Evolutionary conservation across 139 green algal species (phyloP).

Genomic region (Micractinium conductrix): DNA sequence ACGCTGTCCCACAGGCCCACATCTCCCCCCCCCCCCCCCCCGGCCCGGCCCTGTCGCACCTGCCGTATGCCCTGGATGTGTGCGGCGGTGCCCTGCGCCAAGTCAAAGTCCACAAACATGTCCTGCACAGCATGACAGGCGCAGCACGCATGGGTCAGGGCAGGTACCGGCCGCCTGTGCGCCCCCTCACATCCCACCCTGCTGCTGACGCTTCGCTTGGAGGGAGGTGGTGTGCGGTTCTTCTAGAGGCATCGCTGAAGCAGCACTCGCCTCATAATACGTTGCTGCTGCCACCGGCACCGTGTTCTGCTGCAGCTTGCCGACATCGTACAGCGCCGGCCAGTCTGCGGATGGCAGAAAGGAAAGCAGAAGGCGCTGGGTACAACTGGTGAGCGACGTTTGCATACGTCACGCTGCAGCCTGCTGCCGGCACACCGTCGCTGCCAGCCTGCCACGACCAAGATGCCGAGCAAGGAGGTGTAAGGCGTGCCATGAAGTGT

Average conservation of each 20-base stretch:
- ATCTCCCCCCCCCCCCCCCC: not conserved
- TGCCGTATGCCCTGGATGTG: slow-evolving; percentile 68
- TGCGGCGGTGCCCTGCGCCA: slow-evolving; percentile 73
- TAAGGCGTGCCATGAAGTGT: no score
- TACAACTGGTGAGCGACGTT: no score
- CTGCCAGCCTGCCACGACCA: no score
- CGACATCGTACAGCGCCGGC: slow-evolving; percentile 81
- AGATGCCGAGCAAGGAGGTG: no score
- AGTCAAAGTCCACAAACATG: slow-evolving; percentile 95
- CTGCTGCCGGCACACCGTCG: no score
- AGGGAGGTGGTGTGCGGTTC: no score
- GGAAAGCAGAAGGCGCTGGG: no score
- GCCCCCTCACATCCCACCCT: not conserved
- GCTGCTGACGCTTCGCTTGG: no score
- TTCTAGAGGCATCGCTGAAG: no score
- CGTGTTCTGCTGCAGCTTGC: slow-evolving; percentile 58
- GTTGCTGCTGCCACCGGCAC: slow-evolving; percentile 76
- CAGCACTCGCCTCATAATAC: slow-evolving; percentile 78
- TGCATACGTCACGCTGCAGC: no score
- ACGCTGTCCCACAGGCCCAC: not conserved
- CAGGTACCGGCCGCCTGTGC: not conserved
- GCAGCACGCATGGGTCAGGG: not conserved
- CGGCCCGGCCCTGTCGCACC: not conserved
- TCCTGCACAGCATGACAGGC: slow-evolving; percentile 59
- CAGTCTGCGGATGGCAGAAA: slow-evolving; percentile 62